phyloP scores from a whole-genome alignment of 805 yeast genomes.

The Starmerella roubikii region DNA sequence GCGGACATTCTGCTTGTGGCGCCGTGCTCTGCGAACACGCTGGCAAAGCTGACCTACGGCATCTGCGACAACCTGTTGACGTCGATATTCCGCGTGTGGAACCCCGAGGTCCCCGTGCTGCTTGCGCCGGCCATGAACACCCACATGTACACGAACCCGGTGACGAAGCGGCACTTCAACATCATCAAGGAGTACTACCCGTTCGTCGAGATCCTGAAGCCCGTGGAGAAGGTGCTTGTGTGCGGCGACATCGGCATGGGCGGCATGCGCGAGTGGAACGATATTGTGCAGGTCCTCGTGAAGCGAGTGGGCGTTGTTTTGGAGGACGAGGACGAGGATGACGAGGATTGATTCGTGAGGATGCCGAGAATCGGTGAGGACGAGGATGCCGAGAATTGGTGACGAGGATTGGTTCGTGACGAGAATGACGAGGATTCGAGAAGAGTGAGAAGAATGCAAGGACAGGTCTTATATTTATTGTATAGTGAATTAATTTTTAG shows the following conservation, averaged over 20 bases:
- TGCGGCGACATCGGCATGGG: slow-evolving; percentile 99
- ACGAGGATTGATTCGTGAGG: no score
- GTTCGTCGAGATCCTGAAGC: slow-evolving; percentile 82
- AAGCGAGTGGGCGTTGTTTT: slow-evolving; percentile 23
- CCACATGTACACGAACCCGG: slow-evolving; percentile 75
- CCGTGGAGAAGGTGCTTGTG: slow-evolving; percentile 87
- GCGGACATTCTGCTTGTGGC: slow-evolving; percentile 87
- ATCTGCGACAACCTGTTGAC: slow-evolving; percentile 85
- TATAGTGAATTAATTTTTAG: no score
- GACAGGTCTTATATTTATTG: no score
- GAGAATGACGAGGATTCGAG: neutral
- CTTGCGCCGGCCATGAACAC: slow-evolving; percentile 96
- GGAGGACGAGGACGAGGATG: slow-evolving; percentile 21
- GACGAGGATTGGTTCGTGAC: neutral
- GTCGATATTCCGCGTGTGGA: slow-evolving; percentile 88
- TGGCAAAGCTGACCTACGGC: slow-evolving; percentile 80
- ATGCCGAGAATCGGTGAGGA: no score
- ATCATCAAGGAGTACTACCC: slow-evolving; percentile 72
- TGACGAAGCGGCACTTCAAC: slow-evolving; percentile 70
- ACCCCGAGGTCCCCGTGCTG: slow-evolving; percentile 76
- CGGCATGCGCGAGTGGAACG: slow-evolving; percentile 96
- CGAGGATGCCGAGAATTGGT: no score
- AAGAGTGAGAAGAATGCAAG: no score
- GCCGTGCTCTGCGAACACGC: slow-evolving; percentile 85
- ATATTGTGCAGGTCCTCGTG: slow-evolving; percentile 76